phyloP scores from a whole-genome alignment of 495 filamentous ascomycete species.

The Geoglossum glabrum region DNA sequence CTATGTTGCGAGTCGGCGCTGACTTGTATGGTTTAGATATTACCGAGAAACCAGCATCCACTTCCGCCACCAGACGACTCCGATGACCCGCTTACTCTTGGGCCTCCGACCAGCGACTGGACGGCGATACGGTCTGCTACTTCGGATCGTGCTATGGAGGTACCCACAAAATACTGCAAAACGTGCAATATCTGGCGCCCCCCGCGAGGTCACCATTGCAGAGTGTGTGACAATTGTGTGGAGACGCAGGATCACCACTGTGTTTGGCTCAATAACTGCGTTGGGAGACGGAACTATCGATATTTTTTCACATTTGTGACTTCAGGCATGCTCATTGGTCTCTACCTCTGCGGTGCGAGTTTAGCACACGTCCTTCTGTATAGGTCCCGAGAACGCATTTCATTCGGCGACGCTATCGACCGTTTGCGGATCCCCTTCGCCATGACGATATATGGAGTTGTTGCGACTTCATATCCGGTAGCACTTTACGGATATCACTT shows the following conservation, averaged over 20 bases:
- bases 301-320: constrained; percentile 88
- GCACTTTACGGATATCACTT: constrained; percentile 75
- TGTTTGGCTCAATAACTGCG: constrained; percentile 97
- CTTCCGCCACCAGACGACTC: constrained; percentile 36
- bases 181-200: constrained; percentile 94
- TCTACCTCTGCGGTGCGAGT: constrained; percentile 56
- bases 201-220: constrained; percentile 86
- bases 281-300: constrained; percentile 91
- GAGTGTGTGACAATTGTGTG: constrained; percentile 88
- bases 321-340: constrained; percentile 48
- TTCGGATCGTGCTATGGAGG: constrained; percentile 66
- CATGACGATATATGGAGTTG: constrained; percentile 63
- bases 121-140: constrained; percentile 64
- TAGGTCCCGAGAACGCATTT: constrained; percentile 32
- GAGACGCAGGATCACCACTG: constrained; percentile 98
- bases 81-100: constrained; percentile 58
- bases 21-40: constrained; percentile 32
- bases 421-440: constrained; percentile 65
- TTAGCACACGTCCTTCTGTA: constrained; percentile 66
- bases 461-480: constrained; percentile 61
- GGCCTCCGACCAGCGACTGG: constrained; percentile 79
- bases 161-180: constrained; percentile 93
- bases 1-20: neutral
- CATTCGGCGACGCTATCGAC: constrained; percentile 45
- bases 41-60: constrained; percentile 66